Conservation (phyloP, 257 asterid genomes). For the Solanum pinnatisectum region DNA sequence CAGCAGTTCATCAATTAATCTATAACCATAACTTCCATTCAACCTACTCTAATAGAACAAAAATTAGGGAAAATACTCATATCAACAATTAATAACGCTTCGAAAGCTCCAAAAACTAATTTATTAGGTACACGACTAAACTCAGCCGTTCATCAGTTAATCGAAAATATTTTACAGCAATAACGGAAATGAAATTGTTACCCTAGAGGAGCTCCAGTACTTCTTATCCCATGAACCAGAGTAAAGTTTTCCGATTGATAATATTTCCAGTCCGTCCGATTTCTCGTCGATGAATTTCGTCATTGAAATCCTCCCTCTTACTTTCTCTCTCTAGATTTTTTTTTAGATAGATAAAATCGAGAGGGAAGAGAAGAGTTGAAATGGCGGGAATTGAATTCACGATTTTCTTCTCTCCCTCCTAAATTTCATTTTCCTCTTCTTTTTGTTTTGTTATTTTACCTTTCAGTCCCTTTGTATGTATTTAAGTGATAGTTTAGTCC, state of each 20-base stretch:
- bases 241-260: constrained; percentile 67
- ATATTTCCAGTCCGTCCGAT: constrained; percentile 59
- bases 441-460: not conserved
- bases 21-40: not conserved
- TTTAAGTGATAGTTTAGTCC: not conserved
- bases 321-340: not conserved
- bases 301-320: constrained; percentile 21
- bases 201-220: constrained; percentile 99
- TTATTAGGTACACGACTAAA: not conserved
- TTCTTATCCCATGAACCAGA: constrained; percentile 86
- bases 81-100: not conserved
- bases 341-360: not conserved
- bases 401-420: not conserved
- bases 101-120: not conserved
- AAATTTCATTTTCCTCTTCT: not conserved
- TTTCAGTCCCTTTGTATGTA: not conserved
- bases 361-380: not conserved
- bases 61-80: not conserved
- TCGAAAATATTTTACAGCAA: not conserved
- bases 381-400: constrained; percentile 27
- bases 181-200: constrained; percentile 17
- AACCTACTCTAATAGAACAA: not conserved
- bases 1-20: not conserved
- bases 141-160: not conserved
- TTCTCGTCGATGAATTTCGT: constrained; percentile 30